A percentile compares a stretch with the other conserved stretches of the same genome.
phyloP scores from a whole-genome alignment of 78 protist species.

The Speleostelium caveatum region DNA sequence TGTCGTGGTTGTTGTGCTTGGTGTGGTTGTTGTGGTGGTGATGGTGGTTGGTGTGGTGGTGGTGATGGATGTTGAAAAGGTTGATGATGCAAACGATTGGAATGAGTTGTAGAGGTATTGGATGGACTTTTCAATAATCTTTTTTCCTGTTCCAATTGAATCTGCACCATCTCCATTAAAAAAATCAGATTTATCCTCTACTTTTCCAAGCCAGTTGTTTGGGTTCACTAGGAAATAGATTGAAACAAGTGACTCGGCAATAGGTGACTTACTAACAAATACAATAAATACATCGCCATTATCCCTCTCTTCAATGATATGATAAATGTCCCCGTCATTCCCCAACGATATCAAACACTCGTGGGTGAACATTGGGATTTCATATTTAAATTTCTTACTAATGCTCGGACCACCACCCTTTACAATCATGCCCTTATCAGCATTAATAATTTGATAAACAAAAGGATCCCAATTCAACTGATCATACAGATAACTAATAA shows the following conservation, averaged over 20 bases:
- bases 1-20: background rate
- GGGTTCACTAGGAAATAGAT: slow-evolving; percentile 7
- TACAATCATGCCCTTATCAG: slow-evolving; percentile 12
- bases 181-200: slow-evolving; percentile 7
- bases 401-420: slow-evolving; percentile 37
- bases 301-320: slow-evolving; percentile 26
- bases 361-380: slow-evolving; percentile 12
- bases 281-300: slow-evolving; percentile 50
- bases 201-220: slow-evolving; percentile 33
- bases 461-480: slow-evolving; percentile 51
- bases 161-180: background rate
- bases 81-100: background rate
- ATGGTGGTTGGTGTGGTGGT: no score
- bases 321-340: background rate
- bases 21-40: background rate
- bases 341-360: slow-evolving; percentile 9
- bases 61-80: background rate
- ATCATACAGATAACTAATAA: slow-evolving; percentile 6
- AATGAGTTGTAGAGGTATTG: background rate
- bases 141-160: background rate
- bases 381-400: background rate
- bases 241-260: background rate
- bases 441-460: slow-evolving; percentile 1
- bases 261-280: background rate
- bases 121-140: background rate